Base-by-base conservation (phyloP, 2,329 filamentous ascomycete genomes). In the Lecanoromycetidae sp. region DNA sequence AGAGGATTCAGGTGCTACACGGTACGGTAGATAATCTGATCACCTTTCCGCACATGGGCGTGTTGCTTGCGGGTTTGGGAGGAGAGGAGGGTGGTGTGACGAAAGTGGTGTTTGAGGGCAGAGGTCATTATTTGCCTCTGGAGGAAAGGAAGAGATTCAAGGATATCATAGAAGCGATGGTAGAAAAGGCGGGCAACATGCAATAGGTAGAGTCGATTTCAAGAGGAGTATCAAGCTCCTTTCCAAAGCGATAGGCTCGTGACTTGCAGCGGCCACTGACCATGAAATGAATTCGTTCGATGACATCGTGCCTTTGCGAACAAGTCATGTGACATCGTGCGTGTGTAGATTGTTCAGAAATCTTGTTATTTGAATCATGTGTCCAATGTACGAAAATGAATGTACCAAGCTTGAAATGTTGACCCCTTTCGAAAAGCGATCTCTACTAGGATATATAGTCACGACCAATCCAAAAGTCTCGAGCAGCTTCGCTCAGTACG, bases 21-120 rank as follows among this genome's bases (percentile, higher is more conserved):
- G 87, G 87, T 7, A 80, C 74, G 0, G 64, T 65, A 7, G 87
- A 94, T 63, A 69, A 71, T 13, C 87, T 94, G 82, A 82, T 94
- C 55, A 77, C 75, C 3, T 70, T 80, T 38, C 72, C 72, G 6
- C 84, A 91, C 60, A 85, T 77, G 0, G 66, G 76, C 58, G 76
- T 80, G 61, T 63, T 94, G 53, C 76, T 83, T 47, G 69, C 77
- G 41, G 73, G 75, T 32, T 57, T 94, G 54, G 84, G 84, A 1
- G 78, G 69, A 48, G 69, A 59, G 30, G 66, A 69, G 25, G 63
- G 66, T 1, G 66, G 68, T 20, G 67, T 75, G 2, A 71, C 69
- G 52, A 75, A 74, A 27, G 60, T 75, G 35, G 74, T 86, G 20
- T 70, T 80, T 15, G 77, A 86, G 53, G 82, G 76, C 0, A 74